These are phyloP conservation scores for Corylus heterophylla DNA, from an alignment of 306 rosid species.

Conservation along the genomic window DNA sequence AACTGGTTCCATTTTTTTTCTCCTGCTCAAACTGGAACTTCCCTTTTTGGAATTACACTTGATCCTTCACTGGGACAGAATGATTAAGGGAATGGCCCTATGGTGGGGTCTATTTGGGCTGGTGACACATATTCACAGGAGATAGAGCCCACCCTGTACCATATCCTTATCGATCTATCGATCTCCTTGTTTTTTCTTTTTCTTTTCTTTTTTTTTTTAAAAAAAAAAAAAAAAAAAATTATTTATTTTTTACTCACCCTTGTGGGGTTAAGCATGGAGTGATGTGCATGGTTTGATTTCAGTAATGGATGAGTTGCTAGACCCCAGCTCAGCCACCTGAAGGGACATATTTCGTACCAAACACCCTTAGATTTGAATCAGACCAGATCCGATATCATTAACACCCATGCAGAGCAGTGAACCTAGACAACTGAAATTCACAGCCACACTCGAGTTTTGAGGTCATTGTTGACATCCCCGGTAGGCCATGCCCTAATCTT, in stretches of 20 bases:
- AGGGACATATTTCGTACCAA: slow-evolving; percentile 6
- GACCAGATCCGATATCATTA: slow-evolving; percentile 22
- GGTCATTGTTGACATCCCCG: slow-evolving; percentile 5
- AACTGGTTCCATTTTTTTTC: background rate
- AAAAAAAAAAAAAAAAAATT: too few relatives aligned
- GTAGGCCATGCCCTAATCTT: background rate
- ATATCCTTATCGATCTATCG: background rate
- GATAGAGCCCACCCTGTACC: background rate
- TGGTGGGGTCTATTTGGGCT: slow-evolving; percentile 6
- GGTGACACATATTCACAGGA: background rate
- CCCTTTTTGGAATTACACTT: slow-evolving; percentile 33
- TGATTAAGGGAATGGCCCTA: slow-evolving; percentile 9
- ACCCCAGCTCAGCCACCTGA: background rate
- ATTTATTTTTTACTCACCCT: background rate
- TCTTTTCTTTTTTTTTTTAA: too few relatives aligned
- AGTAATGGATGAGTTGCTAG: background rate
- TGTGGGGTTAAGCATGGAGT: slow-evolving; percentile 4
- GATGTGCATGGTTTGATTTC: background rate
- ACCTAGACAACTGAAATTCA: slow-evolving; percentile 32
- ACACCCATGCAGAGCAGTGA: slow-evolving; percentile 38
- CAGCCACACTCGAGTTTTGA: slow-evolving; percentile 21
- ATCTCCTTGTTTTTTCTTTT: background rate
- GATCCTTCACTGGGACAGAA: background rate
- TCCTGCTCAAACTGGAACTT: background rate
- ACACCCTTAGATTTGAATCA: slow-evolving; percentile 23